phyloP scores from a whole-genome alignment of 2,329 filamentous ascomycete genomes.

The Apiospora arundinis region DNA sequence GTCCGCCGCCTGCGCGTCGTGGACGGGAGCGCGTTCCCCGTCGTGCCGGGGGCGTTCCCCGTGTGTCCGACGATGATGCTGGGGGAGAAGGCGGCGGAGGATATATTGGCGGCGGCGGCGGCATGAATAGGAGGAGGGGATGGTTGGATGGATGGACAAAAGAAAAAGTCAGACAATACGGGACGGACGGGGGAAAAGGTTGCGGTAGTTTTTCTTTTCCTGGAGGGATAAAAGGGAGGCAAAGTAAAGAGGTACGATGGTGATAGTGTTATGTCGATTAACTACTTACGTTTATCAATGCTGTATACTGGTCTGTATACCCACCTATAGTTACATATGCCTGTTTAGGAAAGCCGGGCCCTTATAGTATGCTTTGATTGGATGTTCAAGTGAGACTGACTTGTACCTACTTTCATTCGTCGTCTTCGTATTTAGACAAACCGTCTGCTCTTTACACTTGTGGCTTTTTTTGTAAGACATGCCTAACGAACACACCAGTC shows the following conservation, averaged over 20 bases:
- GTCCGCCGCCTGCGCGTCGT: conserved; percentile 59
- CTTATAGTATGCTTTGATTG: background rate
- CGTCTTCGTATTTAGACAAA: background rate
- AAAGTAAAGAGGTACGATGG: background rate
- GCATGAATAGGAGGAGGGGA: background rate
- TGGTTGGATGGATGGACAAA: no score
- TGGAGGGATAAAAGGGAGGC: background rate
- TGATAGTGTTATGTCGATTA: background rate
- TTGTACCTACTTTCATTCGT: background rate
- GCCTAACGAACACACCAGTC: no score
- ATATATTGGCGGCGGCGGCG: conserved; percentile 24
- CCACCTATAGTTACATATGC: background rate
- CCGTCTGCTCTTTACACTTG: background rate
- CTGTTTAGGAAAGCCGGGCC: background rate
- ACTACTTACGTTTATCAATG: background rate
- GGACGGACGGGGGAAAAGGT: background rate
- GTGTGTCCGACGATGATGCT: conserved; percentile 29
- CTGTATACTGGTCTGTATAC: background rate
- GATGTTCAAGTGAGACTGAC: background rate
- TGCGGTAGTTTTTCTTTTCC: no score
- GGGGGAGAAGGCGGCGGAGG: conserved; percentile 29
- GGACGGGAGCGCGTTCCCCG: conserved; percentile 58
- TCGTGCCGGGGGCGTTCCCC: conserved; percentile 46
- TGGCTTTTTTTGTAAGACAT: conserved; percentile 1
- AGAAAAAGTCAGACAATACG: no score